Evolutionary conservation across 495 filamentous ascomycete species (phyloP).

Genomic region (Aspergillus campestris): DNA sequence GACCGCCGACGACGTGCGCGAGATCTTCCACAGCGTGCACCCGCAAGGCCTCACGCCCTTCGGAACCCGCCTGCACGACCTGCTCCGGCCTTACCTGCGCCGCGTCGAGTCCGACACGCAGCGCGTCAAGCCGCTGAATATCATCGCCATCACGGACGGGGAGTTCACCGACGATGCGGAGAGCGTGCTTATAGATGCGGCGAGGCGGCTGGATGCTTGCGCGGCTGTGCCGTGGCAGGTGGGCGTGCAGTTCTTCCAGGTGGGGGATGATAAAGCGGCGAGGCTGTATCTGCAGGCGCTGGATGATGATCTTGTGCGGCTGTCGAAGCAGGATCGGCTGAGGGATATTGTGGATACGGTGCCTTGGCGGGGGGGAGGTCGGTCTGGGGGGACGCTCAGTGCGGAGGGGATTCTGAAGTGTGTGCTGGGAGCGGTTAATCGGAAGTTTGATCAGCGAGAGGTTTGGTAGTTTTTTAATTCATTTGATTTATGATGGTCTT

Average conservation of each 20-base stretch:
- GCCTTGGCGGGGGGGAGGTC: slow-evolving; percentile 47
- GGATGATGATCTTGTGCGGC: slow-evolving; percentile 63
- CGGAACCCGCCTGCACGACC: slow-evolving; percentile 60
- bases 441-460: slow-evolving; percentile 22
- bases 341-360: slow-evolving; percentile 95
- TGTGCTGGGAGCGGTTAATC: slow-evolving; percentile 56
- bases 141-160: slow-evolving; percentile 92
- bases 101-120: slow-evolving; percentile 30
- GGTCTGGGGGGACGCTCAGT: slow-evolving; percentile 33
- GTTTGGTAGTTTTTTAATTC: slow-evolving; percentile 5
- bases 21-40: slow-evolving; percentile 57
- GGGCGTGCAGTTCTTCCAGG: slow-evolving; percentile 95
- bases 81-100: slow-evolving; percentile 64
- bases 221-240: slow-evolving; percentile 77
- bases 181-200: slow-evolving; percentile 55
- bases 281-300: slow-evolving; percentile 57
- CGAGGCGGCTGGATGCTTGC: slow-evolving; percentile 59
- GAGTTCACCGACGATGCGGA: slow-evolving; percentile 77
- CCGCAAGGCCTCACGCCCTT: slow-evolving; percentile 68
- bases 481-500: slow-evolving; percentile 10
- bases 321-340: slow-evolving; percentile 40
- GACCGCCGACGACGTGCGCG: slow-evolving; percentile 40
- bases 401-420: slow-evolving; percentile 74
- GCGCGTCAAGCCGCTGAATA: slow-evolving; percentile 71
- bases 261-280: slow-evolving; percentile 66